Conservation (phyloP, 768 basidiomycete genomes). For the Pleurotus tuoliensis region DNA sequence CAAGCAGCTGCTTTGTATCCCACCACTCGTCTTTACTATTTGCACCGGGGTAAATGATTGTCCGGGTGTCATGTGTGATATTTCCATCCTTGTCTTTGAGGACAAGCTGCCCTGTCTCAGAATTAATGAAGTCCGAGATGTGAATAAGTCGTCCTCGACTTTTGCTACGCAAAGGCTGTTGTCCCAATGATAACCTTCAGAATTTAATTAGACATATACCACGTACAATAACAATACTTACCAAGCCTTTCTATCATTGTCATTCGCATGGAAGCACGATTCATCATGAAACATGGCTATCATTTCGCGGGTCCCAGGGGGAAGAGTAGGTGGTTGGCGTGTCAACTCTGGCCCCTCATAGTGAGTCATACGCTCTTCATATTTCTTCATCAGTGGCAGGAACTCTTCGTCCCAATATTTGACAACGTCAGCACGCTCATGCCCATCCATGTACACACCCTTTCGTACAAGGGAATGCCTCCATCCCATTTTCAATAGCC, state of each 20-base stretch:
- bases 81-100: constrained; percentile 17
- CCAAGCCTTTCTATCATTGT: constrained; percentile 9
- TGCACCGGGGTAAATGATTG: constrained; percentile 33
- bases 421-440: constrained; percentile 31
- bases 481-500: constrained; percentile 34
- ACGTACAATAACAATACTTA: not conserved
- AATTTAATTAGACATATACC: too few species aligned
- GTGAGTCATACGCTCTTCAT: constrained; percentile 17
- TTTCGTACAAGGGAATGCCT: constrained; percentile 19
- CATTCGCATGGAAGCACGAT: constrained; percentile 24
- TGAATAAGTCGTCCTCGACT: constrained; percentile 31
- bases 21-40: constrained; percentile 31
- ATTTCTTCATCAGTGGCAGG: constrained; percentile 21
- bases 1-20: constrained; percentile 30
- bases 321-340: constrained; percentile 16
- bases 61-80: constrained; percentile 24
- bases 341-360: constrained; percentile 19
- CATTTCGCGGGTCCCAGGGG: constrained; percentile 18
- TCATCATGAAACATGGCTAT: constrained; percentile 28
- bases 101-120: constrained; percentile 28
- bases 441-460: constrained; percentile 36
- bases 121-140: constrained; percentile 36
- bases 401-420: constrained; percentile 26
- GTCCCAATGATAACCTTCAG: constrained; percentile 15
- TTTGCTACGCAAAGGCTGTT: constrained; percentile 27